Evolutionary conservation across 352 stramenopile genomes (phyloP).

Genomic region (Phytophthora sp.): DNA sequence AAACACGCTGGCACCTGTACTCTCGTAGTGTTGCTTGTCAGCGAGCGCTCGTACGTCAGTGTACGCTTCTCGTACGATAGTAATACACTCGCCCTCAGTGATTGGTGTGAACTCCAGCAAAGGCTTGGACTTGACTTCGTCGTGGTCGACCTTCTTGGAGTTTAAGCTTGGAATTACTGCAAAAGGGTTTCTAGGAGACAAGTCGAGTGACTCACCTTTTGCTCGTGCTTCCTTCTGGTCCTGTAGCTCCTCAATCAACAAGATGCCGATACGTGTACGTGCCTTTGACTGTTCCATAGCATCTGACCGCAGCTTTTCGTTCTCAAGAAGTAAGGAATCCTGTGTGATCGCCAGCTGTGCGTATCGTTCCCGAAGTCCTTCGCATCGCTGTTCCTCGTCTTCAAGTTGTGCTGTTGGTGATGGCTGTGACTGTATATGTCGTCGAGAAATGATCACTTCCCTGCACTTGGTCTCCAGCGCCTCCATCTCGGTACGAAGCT

Average conservation of each 20-base stretch:
- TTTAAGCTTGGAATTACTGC: conserved; percentile 4
- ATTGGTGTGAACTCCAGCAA: conserved; percentile 39
- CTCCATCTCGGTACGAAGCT: conserved; percentile 55
- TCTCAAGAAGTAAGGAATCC: conserved; percentile 63
- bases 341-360: conserved; percentile 58
- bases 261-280: conserved; percentile 57
- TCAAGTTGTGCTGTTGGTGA: conserved; percentile 9
- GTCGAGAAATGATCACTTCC: conserved; percentile 37
- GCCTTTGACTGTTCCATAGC: conserved; percentile 69
- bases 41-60: conserved; percentile 50
- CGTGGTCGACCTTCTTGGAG: background rate
- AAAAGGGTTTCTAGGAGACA: background rate
- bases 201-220: conserved; percentile 23
- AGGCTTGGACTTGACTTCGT: conserved; percentile 22
- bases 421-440: conserved; percentile 16
- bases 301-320: conserved; percentile 51
- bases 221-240: conserved; percentile 40
- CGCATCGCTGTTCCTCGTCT: conserved; percentile 32
- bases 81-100: conserved; percentile 52
- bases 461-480: conserved; percentile 59
- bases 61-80: conserved; percentile 53
- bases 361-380: conserved; percentile 56
- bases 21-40: conserved; percentile 47
- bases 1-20: conserved; percentile 62
- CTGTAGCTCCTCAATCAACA: conserved; percentile 59